phyloP scores from a whole-genome alignment of 805 yeast genomes.

The Candida golubevii region DNA sequence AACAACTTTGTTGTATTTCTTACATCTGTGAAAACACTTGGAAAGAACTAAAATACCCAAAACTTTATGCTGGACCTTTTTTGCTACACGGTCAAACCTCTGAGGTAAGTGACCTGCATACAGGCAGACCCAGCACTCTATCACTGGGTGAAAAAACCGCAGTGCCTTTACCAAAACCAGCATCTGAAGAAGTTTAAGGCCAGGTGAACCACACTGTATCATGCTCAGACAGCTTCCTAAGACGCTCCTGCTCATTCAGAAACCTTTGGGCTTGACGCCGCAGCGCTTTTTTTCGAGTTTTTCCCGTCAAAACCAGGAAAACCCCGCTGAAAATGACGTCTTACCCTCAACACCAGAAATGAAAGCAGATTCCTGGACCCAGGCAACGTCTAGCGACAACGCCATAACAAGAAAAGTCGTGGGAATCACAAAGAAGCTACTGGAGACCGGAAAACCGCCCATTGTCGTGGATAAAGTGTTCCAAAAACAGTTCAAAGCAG shows the following conservation, averaged over 20 bases:
- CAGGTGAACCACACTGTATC: background rate
- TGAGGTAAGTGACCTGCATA: no score
- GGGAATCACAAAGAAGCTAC: constrained; percentile 31
- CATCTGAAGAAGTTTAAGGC: no score
- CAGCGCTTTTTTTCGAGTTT: constrained; percentile 4
- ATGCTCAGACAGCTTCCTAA: background rate
- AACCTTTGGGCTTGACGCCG: background rate
- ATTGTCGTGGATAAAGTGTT: constrained; percentile 29
- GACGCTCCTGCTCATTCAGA: background rate
- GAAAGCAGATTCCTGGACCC: constrained; percentile 30
- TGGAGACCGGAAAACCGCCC: constrained; percentile 31
- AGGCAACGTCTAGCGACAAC: constrained; percentile 14
- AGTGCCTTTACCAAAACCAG: no score
- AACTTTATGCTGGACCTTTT: no score
- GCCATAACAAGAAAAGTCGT: constrained; percentile 30
- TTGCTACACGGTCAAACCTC: no score
- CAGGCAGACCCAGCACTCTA: no score
- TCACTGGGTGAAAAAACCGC: no score
- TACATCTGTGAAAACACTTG: no score
- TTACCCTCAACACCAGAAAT: constrained; percentile 31
- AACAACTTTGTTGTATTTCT: no score
- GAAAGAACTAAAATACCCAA: no score
- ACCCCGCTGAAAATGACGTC: background rate
- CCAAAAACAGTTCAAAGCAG: constrained; percentile 45
- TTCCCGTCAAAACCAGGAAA: background rate